These are phyloP conservation scores for Leucosporidium creatinivorum DNA, from an alignment of 768 basidiomycete genomes.

Conservation along the genomic window DNA sequence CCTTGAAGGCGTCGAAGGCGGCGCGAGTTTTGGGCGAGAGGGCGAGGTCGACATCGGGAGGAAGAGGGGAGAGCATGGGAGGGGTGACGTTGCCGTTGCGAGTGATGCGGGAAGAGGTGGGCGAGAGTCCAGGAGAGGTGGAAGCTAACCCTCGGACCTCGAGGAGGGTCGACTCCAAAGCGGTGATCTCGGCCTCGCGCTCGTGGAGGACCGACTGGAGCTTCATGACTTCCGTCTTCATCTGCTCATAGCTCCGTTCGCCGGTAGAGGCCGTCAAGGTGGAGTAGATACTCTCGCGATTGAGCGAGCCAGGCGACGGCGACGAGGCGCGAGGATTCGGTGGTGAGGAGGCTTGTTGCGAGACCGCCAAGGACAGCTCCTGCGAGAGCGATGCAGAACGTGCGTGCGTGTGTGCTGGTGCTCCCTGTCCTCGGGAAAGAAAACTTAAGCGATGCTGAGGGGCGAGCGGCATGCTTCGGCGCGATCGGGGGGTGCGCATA, in stretches of 20 bases:
- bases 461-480: conserved; percentile 34
- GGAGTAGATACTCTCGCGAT: conserved; percentile 42
- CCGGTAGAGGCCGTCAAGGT: conserved; percentile 44
- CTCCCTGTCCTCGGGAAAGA: conserved; percentile 34
- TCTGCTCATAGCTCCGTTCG: conserved; percentile 71
- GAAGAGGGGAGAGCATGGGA: neutral
- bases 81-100: neutral
- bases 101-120: neutral
- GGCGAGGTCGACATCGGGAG: conserved; percentile 5
- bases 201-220: conserved; percentile 85
- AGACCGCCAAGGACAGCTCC: conserved; percentile 51
- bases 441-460: conserved; percentile 33
- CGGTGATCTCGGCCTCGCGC: conserved; percentile 75
- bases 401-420: conserved; percentile 57
- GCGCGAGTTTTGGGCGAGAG: conserved; percentile 66
- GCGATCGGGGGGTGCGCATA: conserved; percentile 26
- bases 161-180: conserved; percentile 19
- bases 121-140: neutral
- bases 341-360: conserved; percentile 40
- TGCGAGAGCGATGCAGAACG: conserved; percentile 94
- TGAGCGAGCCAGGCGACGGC: conserved; percentile 39
- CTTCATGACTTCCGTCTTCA: conserved; percentile 93
- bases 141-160: conserved; percentile 10
- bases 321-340: conserved; percentile 18
- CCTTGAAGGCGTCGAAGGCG: conserved; percentile 66